phyloP scores from a whole-genome alignment of 176 grass and related monocot genomes.

The Leersia perrieri region DNA sequence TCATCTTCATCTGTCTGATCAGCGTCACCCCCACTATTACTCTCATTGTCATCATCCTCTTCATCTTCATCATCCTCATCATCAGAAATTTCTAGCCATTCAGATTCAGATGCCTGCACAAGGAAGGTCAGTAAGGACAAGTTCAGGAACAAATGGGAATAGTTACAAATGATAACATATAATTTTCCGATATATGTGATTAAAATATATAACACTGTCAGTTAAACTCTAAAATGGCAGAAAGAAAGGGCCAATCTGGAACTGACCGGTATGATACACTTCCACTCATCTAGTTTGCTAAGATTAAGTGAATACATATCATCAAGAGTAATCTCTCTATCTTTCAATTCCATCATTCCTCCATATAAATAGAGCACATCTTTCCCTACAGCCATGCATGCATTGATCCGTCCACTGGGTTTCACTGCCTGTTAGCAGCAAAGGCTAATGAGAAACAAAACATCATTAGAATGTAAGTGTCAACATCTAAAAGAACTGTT shows the following conservation, averaged over 20 bases:
- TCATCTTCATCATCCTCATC: constrained; percentile 73
- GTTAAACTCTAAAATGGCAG: not conserved
- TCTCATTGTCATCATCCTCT: constrained; percentile 55
- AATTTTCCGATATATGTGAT: not conserved
- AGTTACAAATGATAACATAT: not conserved
- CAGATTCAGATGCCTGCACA: constrained; percentile 88
- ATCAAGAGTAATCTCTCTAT: constrained; percentile 96
- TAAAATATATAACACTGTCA: constrained; percentile 5
- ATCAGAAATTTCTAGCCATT: constrained; percentile 90
- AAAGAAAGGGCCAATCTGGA: constrained; percentile 16
- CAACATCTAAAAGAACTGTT: not conserved
- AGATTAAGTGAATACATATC: constrained; percentile 97
- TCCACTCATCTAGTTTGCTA: constrained; percentile 98
- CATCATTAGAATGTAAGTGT: constrained; percentile 13
- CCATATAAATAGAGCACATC: constrained; percentile 92
- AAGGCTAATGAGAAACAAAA: constrained; percentile 26
- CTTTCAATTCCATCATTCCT: constrained; percentile 97
- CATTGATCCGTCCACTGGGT: constrained; percentile 91
- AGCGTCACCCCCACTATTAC: constrained; percentile 47
- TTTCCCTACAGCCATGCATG: constrained; percentile 85
- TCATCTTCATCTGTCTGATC: constrained; percentile 72
- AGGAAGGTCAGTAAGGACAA: not conserved
- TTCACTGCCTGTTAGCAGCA: constrained; percentile 56
- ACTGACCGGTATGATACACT: constrained; percentile 85
- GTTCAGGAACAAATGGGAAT: not conserved